These are phyloP conservation scores for Verbena officinalis DNA, from an alignment of 257 asterid species.

Conservation along the genomic window DNA sequence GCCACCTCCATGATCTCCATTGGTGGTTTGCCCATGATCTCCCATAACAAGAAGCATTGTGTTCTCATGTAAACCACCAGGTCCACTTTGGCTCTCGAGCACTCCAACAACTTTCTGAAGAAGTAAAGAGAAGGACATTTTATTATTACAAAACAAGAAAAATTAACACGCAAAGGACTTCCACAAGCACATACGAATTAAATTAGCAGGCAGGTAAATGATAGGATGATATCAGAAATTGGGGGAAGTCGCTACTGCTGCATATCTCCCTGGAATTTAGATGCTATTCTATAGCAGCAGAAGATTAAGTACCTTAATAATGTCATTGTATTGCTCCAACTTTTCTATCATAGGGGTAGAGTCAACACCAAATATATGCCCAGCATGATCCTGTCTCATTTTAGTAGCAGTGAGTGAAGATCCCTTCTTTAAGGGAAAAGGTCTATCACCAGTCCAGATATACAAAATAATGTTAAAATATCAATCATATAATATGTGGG, in stretches of 20 bases:
- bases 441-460: slow-evolving; percentile 4
- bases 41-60: slow-evolving; percentile 99
- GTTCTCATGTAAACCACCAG: slow-evolving; percentile 90
- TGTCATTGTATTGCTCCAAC: slow-evolving; percentile 82
- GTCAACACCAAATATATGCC: slow-evolving; percentile 94
- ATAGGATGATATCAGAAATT: slow-evolving; percentile 7
- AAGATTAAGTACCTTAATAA: slow-evolving; percentile 57
- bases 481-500: neutral
- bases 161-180: neutral
- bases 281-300: slow-evolving; percentile 15
- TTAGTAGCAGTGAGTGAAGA: too few species aligned
- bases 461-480: neutral
- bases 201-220: slow-evolving; percentile 17
- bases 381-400: slow-evolving; percentile 87
- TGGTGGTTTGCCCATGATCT: slow-evolving; percentile 96
- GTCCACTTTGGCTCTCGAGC: slow-evolving; percentile 76
- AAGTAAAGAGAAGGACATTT: slow-evolving; percentile 30
- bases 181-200: slow-evolving; percentile 2
- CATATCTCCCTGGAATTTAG: slow-evolving; percentile 12
- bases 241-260: neutral
- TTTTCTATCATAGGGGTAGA: slow-evolving; percentile 81
- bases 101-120: slow-evolving; percentile 69
- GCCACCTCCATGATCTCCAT: slow-evolving; percentile 99
- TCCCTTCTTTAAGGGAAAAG: too few species aligned
- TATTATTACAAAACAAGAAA: slow-evolving; percentile 18